These are phyloP conservation scores for Apophysomyces trapeziformis DNA, from an alignment of 371 early-diverging fungal genomes.

Conservation along the genomic window DNA sequence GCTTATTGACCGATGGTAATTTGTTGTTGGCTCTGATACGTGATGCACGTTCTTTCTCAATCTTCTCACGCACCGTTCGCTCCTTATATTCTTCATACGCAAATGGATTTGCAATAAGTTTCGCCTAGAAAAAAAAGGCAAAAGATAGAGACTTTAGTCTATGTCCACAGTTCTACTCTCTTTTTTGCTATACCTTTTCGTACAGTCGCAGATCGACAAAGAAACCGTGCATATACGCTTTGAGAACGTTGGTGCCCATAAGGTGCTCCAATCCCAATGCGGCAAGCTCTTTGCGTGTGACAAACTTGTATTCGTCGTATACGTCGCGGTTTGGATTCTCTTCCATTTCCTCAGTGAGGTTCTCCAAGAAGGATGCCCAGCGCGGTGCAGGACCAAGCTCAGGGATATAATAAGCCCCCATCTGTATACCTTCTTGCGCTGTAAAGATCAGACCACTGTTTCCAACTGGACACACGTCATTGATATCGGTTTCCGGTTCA, in stretches of 20 bases:
- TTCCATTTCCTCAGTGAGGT: constrained; percentile 97
- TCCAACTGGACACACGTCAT: constrained; percentile 86
- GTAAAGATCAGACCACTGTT: constrained; percentile 92
- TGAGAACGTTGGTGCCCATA: constrained; percentile 91
- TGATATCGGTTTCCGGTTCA: constrained; percentile 92
- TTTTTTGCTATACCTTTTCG: constrained; percentile 65
- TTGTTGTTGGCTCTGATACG: constrained; percentile 89
- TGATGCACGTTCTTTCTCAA: constrained; percentile 86
- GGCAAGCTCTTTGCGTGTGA: constrained; percentile 88
- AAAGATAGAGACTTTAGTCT: background rate
- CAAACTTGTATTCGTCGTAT: constrained; percentile 98
- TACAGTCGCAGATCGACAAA: constrained; percentile 95
- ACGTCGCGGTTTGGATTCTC: constrained; percentile 85
- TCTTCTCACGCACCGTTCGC: constrained; percentile 75
- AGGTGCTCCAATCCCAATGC: constrained; percentile 91
- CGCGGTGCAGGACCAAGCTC: constrained; percentile 94
- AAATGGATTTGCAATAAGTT: constrained; percentile 95
- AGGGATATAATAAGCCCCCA: constrained; percentile 94
- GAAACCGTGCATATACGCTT: constrained; percentile 99
- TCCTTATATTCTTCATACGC: constrained; percentile 92
- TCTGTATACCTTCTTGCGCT: constrained; percentile 95
- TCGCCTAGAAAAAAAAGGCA: constrained; percentile 56
- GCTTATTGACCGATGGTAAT: constrained; percentile 90
- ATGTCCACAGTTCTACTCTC: too few species aligned
- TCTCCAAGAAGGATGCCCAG: constrained; percentile 97